phyloP scores from a whole-genome alignment of 2,329 filamentous ascomycete genomes.

The Pseudomassariella vexata region DNA sequence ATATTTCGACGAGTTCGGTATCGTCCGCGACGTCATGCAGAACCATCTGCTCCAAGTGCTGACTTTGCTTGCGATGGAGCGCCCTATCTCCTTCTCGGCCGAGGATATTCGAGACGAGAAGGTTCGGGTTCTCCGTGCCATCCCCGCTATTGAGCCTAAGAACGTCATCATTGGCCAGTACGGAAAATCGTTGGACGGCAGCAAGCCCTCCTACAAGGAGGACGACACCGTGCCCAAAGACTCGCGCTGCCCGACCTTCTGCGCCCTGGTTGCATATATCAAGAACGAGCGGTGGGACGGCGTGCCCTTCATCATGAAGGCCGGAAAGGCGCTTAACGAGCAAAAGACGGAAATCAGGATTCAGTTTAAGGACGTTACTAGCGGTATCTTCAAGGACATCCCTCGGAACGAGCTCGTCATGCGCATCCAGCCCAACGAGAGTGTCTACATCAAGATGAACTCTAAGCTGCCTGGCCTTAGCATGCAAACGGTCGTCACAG shows the following conservation, averaged over 20 bases:
- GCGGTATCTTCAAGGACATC: slow-evolving; percentile 99
- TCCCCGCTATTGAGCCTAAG: slow-evolving; percentile 94
- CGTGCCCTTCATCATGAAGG: slow-evolving; percentile 98
- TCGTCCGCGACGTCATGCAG: slow-evolving; percentile 99
- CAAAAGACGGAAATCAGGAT: slow-evolving; percentile 99
- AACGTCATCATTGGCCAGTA: slow-evolving; percentile 99
- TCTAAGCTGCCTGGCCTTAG: slow-evolving; percentile 96
- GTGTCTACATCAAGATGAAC: slow-evolving; percentile 99
- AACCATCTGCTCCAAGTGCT: slow-evolving; percentile 97
- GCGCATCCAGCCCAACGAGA: slow-evolving; percentile 98
- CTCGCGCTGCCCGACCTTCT: slow-evolving; percentile 96
- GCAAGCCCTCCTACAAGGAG: slow-evolving; percentile 96
- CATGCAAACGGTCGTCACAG: slow-evolving; percentile 99
- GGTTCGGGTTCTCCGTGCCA: slow-evolving; percentile 88
- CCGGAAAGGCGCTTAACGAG: slow-evolving; percentile 96
- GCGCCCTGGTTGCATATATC: slow-evolving; percentile 93
- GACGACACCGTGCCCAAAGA: slow-evolving; percentile 97
- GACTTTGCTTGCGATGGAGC: slow-evolving; percentile 95
- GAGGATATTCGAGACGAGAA: slow-evolving; percentile 99
- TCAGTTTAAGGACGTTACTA: slow-evolving; percentile 99
- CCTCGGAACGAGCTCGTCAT: slow-evolving; percentile 98
- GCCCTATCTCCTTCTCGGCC: slow-evolving; percentile 94
- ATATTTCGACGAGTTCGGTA: slow-evolving; percentile 99
- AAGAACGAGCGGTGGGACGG: slow-evolving; percentile 99
- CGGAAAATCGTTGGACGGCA: slow-evolving; percentile 90